A percentile compares a stretch with the other conserved stretches of the same genome.
phyloP scores from a whole-genome alignment of 2,329 filamentous ascomycete species.

The Xylariales sp. region DNA sequence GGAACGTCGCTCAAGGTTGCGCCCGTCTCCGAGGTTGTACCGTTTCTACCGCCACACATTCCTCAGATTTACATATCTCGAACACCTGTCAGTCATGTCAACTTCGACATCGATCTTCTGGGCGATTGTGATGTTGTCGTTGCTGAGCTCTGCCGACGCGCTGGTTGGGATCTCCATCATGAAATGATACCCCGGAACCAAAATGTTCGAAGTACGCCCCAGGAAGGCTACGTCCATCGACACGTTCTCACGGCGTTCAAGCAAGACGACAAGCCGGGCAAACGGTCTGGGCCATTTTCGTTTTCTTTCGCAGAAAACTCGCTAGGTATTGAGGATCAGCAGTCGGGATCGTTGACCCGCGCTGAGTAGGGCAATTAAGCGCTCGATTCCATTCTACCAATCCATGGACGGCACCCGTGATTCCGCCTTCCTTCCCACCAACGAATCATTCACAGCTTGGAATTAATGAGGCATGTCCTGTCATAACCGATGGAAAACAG shows the following conservation, averaged over 20 bases:
- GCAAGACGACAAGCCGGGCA: too few species aligned
- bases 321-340: too few species aligned
- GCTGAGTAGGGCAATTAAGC: too few species aligned
- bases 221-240: constrained; percentile 41
- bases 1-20: constrained; percentile 94
- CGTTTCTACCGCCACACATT: constrained; percentile 70
- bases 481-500: too few species aligned
- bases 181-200: constrained; percentile 74
- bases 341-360: too few species aligned
- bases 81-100: constrained; percentile 79
- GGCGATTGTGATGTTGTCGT: constrained; percentile 92
- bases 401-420: too few species aligned
- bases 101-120: constrained; percentile 95
- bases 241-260: constrained; percentile 34
- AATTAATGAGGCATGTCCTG: too few species aligned
- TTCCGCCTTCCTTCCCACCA: too few species aligned
- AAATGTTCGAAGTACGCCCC: constrained; percentile 49
- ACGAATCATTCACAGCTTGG: too few species aligned
- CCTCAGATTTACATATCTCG: constrained; percentile 89
- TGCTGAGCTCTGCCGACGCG: constrained; percentile 74
- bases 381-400: too few species aligned
- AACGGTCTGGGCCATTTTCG: too few species aligned
- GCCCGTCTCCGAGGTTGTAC: constrained; percentile 87
- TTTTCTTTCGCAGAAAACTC: too few species aligned
- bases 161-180: constrained; percentile 75